Evolutionary conservation across 139 green algal genomes (phyloP).

Genomic region (Spirogloea muscicola): DNA sequence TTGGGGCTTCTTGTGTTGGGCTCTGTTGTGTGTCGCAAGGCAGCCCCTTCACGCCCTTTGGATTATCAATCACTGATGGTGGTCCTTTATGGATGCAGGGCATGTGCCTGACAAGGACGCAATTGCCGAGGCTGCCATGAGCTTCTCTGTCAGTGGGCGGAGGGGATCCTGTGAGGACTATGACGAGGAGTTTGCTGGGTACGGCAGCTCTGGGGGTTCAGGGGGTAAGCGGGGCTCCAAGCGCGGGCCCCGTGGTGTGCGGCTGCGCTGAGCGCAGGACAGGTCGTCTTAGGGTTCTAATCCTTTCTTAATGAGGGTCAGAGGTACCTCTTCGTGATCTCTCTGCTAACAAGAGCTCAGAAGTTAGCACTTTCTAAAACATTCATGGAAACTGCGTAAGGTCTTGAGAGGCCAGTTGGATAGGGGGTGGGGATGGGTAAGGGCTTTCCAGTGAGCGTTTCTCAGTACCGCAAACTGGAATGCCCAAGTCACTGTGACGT

Average conservation of each 20-base stretch:
- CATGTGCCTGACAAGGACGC: slow-evolving; percentile 36
- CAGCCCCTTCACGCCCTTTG: not conserved
- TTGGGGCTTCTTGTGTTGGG: not conserved
- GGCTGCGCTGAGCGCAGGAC: slow-evolving; percentile 12
- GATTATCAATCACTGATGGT: too few species aligned
- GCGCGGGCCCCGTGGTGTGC: slow-evolving; percentile 17
- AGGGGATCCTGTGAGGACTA: slow-evolving; percentile 4
- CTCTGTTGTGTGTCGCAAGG: not conserved
- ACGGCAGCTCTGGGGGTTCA: not conserved
- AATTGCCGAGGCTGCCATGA: not conserved
- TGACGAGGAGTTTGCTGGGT: slow-evolving; percentile 22
- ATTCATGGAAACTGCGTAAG: too few species aligned
- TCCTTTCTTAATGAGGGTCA: too few species aligned
- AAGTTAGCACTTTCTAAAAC: too few species aligned
- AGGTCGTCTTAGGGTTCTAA: too few species aligned
- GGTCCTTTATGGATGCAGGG: slow-evolving; percentile 13
- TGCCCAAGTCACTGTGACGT: too few species aligned
- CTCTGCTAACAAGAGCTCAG: too few species aligned
- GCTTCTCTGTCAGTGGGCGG: not conserved
- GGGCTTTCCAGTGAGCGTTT: too few species aligned
- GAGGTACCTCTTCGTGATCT: too few species aligned
- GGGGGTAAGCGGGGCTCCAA: slow-evolving; percentile 20
- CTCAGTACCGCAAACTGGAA: too few species aligned
- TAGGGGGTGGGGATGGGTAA: too few species aligned
- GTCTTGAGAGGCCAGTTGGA: too few species aligned